Evolutionary conservation across 2,329 filamentous ascomycete species (phyloP).

Genomic region (Colletotrichum eremochloae): DNA sequence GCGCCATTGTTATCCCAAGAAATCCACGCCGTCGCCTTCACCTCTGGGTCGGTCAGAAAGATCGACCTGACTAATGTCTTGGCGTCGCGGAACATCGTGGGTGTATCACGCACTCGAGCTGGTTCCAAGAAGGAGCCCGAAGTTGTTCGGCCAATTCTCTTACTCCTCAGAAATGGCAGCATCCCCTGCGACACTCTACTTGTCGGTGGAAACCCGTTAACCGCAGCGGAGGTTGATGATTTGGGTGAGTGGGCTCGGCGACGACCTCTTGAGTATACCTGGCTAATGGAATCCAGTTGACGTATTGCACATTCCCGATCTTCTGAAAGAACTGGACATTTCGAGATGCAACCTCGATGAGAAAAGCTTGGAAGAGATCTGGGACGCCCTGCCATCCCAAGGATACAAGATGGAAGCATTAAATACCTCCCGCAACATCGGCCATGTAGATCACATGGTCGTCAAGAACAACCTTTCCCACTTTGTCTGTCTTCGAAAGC

Average conservation of each 20-base stretch:
- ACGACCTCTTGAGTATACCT: background rate
- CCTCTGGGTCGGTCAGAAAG: constrained; percentile 67
- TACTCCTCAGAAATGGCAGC: constrained; percentile 62
- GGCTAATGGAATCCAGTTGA: constrained; percentile 44
- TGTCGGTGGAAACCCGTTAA: constrained; percentile 64
- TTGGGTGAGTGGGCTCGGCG: constrained; percentile 54
- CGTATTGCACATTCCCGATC: constrained; percentile 47
- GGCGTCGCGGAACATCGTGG: constrained; percentile 42
- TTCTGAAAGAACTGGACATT: constrained; percentile 63
- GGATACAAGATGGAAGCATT: constrained; percentile 61
- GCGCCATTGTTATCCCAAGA: constrained; percentile 68
- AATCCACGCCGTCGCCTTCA: constrained; percentile 67
- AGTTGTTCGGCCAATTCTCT: constrained; percentile 62
- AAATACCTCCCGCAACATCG: constrained; percentile 67
- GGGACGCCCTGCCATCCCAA: constrained; percentile 61
- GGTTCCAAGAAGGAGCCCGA: constrained; percentile 50
- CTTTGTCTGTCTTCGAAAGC: constrained; percentile 58
- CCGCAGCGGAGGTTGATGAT: constrained; percentile 61
- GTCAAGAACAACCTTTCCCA: constrained; percentile 60
- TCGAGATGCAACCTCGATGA: constrained; percentile 66
- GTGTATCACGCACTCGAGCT: constrained; percentile 25
- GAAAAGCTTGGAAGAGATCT: constrained; percentile 60
- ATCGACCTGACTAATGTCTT: constrained; percentile 65
- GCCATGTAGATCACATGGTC: constrained; percentile 62
- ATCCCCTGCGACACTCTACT: constrained; percentile 65